Base-by-base conservation (phyloP, 2,329 filamentous ascomycete genomes). In the Mariannaea elegans region DNA sequence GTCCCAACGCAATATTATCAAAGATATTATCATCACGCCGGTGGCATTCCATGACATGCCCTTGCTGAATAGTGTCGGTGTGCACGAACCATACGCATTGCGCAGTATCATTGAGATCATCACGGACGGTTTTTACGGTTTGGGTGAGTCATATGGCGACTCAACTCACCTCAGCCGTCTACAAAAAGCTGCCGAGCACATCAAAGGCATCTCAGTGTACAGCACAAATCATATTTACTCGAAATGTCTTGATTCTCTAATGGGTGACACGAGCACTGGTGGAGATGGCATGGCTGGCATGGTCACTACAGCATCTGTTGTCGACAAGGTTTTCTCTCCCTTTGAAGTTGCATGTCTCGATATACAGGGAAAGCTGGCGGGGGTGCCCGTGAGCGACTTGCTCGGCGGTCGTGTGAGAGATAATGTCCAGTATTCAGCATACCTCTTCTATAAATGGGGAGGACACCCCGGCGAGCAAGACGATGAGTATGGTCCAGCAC, bases 191-290 rank as follows among this genome's bases (percentile, higher is more conserved):
- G 76, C 75, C 5, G 58, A 69, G 3, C 59, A 59, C 4, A 68
- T 77, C 52, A 75, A 66, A 14, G 73, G 69, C 0, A 51, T 73
- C 5, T 63, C 74, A 2, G 63, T 76, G 1, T 73, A 75, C 34
- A 91, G 92, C 76, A 94, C 92, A 1, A 95, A 94, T 71, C 89
- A 94, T 69, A 85, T 94, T 64, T 94, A 94, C 77, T 89, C 92
- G 65, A 91, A 88, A 2, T 96, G 96, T 71, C 82, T 93, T 76
- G 90, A 94, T 57, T 91, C 91, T 0, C 71, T 78, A 0, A 90
- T 90, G 3, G 88, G 84, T 47, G 91, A 68, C 36, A 69, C 60
- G 27, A 67, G 34, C 10, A 68, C 64, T 6, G 67, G 67, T 4
- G 92, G 41, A 38, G 86, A 89, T 67, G 92, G 90, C 58, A 77